Conservation (phyloP, 805 yeast species). For the Saturnispora dispora region DNA sequence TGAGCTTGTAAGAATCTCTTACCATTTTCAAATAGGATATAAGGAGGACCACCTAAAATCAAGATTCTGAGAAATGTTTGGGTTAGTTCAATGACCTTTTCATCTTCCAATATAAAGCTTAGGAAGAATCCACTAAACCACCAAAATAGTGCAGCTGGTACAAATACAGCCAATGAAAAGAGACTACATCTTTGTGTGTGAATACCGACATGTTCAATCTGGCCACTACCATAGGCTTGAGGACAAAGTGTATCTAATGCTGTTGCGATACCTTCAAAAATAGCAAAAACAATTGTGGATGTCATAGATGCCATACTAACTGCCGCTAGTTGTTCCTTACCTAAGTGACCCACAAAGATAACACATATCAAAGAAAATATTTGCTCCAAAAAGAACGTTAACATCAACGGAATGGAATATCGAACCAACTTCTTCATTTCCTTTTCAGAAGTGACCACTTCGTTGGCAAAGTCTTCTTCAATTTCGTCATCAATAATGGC, state of each 20-base stretch:
- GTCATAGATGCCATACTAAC: constrained; percentile 73
- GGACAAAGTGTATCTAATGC: constrained; percentile 73
- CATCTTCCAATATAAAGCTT: constrained; percentile 37
- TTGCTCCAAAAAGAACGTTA: constrained; percentile 56
- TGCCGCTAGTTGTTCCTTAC: constrained; percentile 65
- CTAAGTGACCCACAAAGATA: constrained; percentile 68
- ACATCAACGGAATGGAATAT: constrained; percentile 47
- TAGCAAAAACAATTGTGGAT: constrained; percentile 63
- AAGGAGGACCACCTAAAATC: constrained; percentile 65
- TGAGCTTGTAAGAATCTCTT: constrained; percentile 71
- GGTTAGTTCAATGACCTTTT: constrained; percentile 42
- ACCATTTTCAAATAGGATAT: constrained; percentile 59
- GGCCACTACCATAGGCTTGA: constrained; percentile 67
- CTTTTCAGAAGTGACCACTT: constrained; percentile 15
- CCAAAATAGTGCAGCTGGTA: constrained; percentile 61
- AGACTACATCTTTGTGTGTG: constrained; percentile 60
- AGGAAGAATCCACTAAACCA: constrained; percentile 43
- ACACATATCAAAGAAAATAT: constrained; percentile 63
- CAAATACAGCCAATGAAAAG: constrained; percentile 45
- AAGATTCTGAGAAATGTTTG: constrained; percentile 46
- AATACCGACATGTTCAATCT: constrained; percentile 54
- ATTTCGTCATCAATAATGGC: constrained; percentile 11
- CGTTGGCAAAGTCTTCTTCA: constrained; percentile 28
- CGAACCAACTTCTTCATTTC: constrained; percentile 31
- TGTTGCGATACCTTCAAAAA: constrained; percentile 69